These are phyloP conservation scores for Fistulinella prunicolor DNA, from an alignment of 768 basidiomycete genomes.

Conservation along the genomic window DNA sequence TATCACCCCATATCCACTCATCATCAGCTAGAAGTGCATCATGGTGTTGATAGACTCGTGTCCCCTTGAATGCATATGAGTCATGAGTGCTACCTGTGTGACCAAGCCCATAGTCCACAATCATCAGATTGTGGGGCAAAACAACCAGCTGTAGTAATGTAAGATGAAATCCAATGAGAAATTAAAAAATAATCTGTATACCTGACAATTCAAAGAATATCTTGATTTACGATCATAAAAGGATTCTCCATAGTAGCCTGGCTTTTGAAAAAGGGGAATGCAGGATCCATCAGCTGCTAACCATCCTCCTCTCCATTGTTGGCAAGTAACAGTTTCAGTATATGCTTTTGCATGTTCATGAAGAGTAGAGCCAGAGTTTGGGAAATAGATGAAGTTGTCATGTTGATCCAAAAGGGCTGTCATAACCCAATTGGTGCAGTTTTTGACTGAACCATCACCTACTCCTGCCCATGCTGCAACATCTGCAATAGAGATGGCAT, in stretches of 20 bases:
- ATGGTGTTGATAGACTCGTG: background rate
- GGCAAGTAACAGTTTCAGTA: too few species aligned
- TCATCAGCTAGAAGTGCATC: background rate
- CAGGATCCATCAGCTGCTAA: background rate
- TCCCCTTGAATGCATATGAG: background rate
- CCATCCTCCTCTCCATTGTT: background rate
- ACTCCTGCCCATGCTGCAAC: too few species aligned
- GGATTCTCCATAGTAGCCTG: constrained; percentile 5
- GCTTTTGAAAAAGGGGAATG: too few species aligned
- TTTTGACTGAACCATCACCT: too few species aligned
- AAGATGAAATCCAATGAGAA: too few species aligned
- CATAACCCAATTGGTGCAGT: too few species aligned
- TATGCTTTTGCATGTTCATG: too few species aligned
- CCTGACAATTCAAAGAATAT: constrained; percentile 22
- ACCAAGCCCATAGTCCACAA: constrained; percentile 3
- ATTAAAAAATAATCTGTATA: too few species aligned
- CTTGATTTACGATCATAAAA: constrained; percentile 19
- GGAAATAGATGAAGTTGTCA: too few species aligned
- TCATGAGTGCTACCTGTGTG: background rate
- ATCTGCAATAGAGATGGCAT: background rate
- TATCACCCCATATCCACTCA: background rate
- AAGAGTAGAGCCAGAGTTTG: too few species aligned
- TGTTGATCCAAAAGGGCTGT: too few species aligned
- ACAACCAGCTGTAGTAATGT: background rate
- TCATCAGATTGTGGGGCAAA: background rate